Evolutionary conservation across 441 rosid genomes (phyloP).

Genomic region (Daphne laureola): DNA sequence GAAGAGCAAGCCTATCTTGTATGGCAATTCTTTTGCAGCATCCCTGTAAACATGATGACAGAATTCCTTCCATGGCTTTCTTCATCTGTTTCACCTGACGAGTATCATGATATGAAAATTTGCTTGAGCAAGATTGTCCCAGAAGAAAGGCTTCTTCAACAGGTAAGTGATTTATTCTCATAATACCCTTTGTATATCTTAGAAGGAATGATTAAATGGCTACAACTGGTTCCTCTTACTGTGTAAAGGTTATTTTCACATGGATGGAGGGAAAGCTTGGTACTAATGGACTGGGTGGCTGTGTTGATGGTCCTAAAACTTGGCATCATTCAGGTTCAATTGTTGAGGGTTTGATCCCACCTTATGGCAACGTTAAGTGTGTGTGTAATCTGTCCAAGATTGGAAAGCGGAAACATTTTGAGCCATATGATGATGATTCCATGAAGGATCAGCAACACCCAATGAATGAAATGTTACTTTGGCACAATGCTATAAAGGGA

Average conservation of each 20-base stretch:
- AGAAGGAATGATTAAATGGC: conserved; percentile 10
- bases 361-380: conserved; percentile 30
- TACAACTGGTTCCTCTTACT: conserved; percentile 11
- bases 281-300: conserved; percentile 18
- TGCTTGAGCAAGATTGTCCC: conserved; percentile 44
- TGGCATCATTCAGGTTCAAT: conserved; percentile 34
- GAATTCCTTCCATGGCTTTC: conserved; percentile 51
- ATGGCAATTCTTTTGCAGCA: conserved; percentile 49
- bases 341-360: conserved; percentile 25
- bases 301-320: conserved; percentile 22
- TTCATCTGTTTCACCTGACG: conserved; percentile 34
- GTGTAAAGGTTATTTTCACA: conserved; percentile 50
- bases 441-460: conserved; percentile 37
- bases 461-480: conserved; percentile 57
- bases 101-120: conserved; percentile 30
- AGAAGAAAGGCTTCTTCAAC: conserved; percentile 41
- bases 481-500: conserved; percentile 65
- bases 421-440: conserved; percentile 21
- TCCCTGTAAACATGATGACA: conserved; percentile 46
- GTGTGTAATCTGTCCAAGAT: conserved; percentile 38
- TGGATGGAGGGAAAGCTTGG: conserved; percentile 50
- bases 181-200: conserved; percentile 11
- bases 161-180: conserved; percentile 26
- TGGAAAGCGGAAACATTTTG: conserved; percentile 53
- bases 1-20: conserved; percentile 45